Evolutionary conservation across 2,329 filamentous ascomycete genomes (phyloP).

Genomic region (Claviceps sp.): DNA sequence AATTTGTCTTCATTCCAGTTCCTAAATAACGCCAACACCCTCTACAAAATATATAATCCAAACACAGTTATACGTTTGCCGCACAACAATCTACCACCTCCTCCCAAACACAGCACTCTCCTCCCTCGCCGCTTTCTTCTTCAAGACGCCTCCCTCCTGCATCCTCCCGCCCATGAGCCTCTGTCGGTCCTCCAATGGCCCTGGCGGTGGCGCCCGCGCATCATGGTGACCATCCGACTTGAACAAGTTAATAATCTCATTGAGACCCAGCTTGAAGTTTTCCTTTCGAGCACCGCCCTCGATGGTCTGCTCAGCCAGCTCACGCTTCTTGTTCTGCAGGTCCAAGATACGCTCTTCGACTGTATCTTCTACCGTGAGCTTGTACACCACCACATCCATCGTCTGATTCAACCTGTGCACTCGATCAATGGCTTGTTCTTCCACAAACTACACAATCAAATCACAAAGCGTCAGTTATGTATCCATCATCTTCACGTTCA

Average conservation of each 20-base stretch:
- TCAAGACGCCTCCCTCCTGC: constrained; percentile 11
- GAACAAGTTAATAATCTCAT: constrained; percentile 89
- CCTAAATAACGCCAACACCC: too few species aligned
- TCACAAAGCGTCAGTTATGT: too few species aligned
- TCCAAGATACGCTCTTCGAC: constrained; percentile 94
- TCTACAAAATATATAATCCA: too few species aligned
- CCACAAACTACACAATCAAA: constrained; percentile 55
- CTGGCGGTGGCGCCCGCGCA: constrained; percentile 6
- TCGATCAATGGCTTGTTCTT: constrained; percentile 96
- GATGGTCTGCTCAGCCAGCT: constrained; percentile 82
- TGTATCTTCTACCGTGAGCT: constrained; percentile 71
- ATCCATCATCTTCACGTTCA: not conserved
- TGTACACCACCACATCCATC: constrained; percentile 87
- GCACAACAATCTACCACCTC: constrained; percentile 20
- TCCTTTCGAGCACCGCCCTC: constrained; percentile 64
- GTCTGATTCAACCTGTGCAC: constrained; percentile 98
- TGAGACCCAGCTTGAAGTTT: constrained; percentile 73
- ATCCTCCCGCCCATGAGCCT: constrained; percentile 1
- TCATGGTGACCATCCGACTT: constrained; percentile 40
- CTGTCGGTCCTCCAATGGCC: constrained; percentile 2
- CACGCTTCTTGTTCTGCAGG: constrained; percentile 84
- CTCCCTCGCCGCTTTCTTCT: constrained; percentile 18
- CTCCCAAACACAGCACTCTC: constrained; percentile 28
- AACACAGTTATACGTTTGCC: not conserved
- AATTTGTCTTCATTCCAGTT: too few species aligned